A percentile compares a stretch with the other conserved stretches of the same genome.
Conservation (phyloP, 78 protist genomes). For the Dictyostelium citrinum region DNA sequence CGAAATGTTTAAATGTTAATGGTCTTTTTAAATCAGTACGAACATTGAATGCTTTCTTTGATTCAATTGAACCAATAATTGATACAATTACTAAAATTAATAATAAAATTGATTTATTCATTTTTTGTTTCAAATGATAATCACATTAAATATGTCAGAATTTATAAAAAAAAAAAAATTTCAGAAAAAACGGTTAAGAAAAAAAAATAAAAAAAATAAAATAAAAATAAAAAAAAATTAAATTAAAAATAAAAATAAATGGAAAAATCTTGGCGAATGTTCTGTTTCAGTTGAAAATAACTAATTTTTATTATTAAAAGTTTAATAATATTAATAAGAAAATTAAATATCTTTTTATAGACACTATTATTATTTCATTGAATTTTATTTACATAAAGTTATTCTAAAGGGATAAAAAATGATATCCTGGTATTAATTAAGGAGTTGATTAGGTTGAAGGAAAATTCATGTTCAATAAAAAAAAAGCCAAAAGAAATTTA, state of each 20-base stretch:
- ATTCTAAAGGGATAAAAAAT: too few species aligned
- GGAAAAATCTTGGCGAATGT: background rate
- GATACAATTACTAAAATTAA: background rate
- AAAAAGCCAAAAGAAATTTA: too few species aligned
- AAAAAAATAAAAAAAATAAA: background rate
- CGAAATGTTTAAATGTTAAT: too few species aligned
- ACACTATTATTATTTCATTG: too few species aligned
- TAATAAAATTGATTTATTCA: conserved; percentile 9
- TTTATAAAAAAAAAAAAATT: background rate
- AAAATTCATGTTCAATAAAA: too few species aligned
- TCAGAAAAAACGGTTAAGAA: background rate
- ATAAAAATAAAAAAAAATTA: background rate
- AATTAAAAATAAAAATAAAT: background rate
- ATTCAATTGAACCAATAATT: conserved; percentile 4
- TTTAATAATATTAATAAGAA: background rate
- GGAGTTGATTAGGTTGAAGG: too few species aligned
- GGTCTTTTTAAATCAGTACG: background rate
- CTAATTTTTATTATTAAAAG: background rate
- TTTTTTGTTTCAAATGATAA: background rate
- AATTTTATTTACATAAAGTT: too few species aligned
- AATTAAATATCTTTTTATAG: too few species aligned
- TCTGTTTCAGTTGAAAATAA: background rate
- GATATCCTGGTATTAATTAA: too few species aligned
- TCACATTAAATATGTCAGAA: background rate
- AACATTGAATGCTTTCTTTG: conserved; percentile 6